Conservation (phyloP, 148 eudicot genomes). For the Tetragonia tetragonoides region DNA sequence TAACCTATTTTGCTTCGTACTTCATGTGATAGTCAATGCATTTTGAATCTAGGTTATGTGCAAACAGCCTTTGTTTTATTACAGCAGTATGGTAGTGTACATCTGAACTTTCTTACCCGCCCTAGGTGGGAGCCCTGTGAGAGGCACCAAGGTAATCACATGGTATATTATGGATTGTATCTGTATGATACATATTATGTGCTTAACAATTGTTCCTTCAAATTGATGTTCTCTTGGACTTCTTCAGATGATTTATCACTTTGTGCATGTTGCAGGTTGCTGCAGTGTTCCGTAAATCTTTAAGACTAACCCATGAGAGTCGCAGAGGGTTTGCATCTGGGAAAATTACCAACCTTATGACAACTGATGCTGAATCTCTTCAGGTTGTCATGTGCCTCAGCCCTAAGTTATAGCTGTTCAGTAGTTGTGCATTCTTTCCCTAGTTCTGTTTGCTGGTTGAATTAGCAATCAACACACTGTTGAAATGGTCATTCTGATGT, state of each 20-base stretch:
- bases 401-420: background rate
- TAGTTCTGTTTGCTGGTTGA: background rate
- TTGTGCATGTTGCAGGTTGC: constrained; percentile 52
- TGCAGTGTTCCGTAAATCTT: constrained; percentile 81
- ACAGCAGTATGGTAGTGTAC: background rate
- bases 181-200: background rate
- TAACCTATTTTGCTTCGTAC: background rate
- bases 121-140: background rate
- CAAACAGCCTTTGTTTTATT: background rate
- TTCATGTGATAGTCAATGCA: too few relatives aligned
- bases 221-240: background rate
- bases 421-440: background rate
- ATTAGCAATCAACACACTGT: background rate
- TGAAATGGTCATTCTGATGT: background rate
- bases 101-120: background rate
- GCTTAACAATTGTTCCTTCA: background rate
- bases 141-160: too few relatives aligned
- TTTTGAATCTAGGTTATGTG: too few relatives aligned
- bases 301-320: constrained; percentile 83
- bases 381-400: constrained; percentile 48
- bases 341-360: constrained; percentile 85
- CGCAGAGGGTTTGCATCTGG: constrained; percentile 69
- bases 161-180: too few relatives aligned
- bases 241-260: constrained; percentile 2
- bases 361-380: constrained; percentile 87